phyloP scores from a whole-genome alignment of 495 filamentous ascomycete genomes.

The Aspergillus heteromorphus region DNA sequence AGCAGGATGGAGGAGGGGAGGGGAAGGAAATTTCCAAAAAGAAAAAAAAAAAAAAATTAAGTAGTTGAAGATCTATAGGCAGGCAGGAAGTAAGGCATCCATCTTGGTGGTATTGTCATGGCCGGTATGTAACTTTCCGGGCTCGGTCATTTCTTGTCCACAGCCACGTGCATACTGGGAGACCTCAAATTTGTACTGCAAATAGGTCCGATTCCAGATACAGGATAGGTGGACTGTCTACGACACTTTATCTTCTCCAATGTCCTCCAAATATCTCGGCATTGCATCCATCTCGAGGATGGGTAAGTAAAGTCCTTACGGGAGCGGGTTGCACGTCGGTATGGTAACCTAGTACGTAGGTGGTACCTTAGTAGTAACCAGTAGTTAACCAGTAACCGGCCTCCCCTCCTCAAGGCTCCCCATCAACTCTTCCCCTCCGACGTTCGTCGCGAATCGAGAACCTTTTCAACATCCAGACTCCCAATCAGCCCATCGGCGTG shows the following conservation, averaged over 20 bases:
- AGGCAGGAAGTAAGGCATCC: slow-evolving; percentile 2
- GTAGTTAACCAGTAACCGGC: not conserved
- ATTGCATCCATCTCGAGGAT: no score
- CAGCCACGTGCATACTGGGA: no score
- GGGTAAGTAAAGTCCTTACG: no score
- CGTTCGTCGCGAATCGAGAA: not conserved
- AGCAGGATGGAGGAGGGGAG: slow-evolving; percentile 6
- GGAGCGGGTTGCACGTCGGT: not conserved
- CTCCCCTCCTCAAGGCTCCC: slow-evolving; percentile 4
- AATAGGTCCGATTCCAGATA: no score
- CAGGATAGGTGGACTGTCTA: no score
- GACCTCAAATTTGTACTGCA: no score
- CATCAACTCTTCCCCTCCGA: not conserved
- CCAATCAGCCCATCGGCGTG: not conserved
- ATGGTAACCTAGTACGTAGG: no score
- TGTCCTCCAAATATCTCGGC: no score
- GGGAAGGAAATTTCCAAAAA: slow-evolving; percentile 5
- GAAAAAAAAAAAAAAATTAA: slow-evolving; percentile 8
- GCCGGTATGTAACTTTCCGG: not conserved
- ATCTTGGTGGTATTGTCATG: not conserved
- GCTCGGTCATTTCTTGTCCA: not conserved
- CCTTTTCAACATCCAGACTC: not conserved
- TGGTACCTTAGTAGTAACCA: no score
- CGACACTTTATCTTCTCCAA: no score
- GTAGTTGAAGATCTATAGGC: slow-evolving; percentile 21